A percentile compares a stretch with the other conserved stretches of the same genome.
phyloP scores from a whole-genome alignment of 2,329 filamentous ascomycete species.

The Microdochium nivale region DNA sequence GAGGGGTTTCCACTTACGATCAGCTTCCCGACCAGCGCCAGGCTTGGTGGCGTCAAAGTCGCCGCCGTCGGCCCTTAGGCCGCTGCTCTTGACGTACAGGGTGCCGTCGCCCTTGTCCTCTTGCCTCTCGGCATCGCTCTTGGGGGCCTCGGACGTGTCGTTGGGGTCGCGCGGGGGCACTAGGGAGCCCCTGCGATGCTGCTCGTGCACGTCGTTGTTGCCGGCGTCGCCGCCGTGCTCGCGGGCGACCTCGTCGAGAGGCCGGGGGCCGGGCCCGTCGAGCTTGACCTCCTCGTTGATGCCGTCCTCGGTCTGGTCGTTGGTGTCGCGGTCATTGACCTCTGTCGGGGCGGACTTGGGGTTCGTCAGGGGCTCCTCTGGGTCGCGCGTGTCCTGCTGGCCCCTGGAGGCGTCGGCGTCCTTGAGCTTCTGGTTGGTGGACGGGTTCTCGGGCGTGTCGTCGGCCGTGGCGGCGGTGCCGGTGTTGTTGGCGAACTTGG shows the following conservation, averaged over 20 bases:
- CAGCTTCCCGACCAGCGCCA: slow-evolving; percentile 58
- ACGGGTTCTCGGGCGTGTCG: slow-evolving; percentile 16
- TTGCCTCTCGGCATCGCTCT: slow-evolving; percentile 21
- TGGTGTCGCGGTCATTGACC: slow-evolving; percentile 20
- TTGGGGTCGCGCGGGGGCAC: slow-evolving; percentile 1
- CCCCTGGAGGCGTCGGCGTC: slow-evolving; percentile 15
- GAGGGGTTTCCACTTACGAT: slow-evolving; percentile 49
- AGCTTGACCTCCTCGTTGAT: slow-evolving; percentile 24
- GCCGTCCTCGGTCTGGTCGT: slow-evolving; percentile 13
- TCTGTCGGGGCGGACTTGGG: slow-evolving; percentile 25
- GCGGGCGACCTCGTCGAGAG: slow-evolving; percentile 23
- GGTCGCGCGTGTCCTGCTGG: slow-evolving; percentile 32
- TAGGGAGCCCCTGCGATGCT: slow-evolving; percentile 1
- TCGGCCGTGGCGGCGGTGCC: slow-evolving; percentile 14
- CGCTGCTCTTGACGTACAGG: slow-evolving; percentile 47
- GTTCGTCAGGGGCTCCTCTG: slow-evolving; percentile 24
- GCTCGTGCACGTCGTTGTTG: slow-evolving; percentile 2
- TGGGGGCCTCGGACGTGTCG: slow-evolving; percentile 10
- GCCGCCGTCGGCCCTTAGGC: slow-evolving; percentile 55
- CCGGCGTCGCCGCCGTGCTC: slow-evolving; percentile 20
- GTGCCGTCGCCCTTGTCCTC: slow-evolving; percentile 38
- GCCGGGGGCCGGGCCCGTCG: slow-evolving; percentile 33
- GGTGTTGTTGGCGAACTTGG: slow-evolving; percentile 14
- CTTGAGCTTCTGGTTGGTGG: slow-evolving; percentile 14
- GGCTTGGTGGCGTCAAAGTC: slow-evolving; percentile 57